Base-by-base conservation (phyloP, 2,329 filamentous ascomycete species). In the Pseudonectria buxi region DNA sequence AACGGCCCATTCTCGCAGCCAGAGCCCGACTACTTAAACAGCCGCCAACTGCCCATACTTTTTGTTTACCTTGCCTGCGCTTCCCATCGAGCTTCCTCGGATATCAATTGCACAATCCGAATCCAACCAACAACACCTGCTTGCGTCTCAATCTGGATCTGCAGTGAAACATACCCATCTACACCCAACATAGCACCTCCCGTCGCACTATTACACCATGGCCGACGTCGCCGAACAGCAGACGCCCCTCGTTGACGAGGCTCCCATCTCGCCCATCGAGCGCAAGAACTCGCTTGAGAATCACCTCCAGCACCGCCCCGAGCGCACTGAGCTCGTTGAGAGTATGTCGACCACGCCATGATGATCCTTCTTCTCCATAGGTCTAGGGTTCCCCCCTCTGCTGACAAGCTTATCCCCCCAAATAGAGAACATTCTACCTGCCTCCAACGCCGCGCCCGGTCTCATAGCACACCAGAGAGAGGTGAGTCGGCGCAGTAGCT, bases 371-470 rank as follows among this genome's bases (percentile, higher is more conserved):
- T n/a, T n/a, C n/a, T n/a, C n/a, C n/a, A n/a, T n/a, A n/a, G n/a
- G n/a, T n/a, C n/a, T n/a, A n/a, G 10, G 10, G 14, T 30, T 14
- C 6, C 26, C 14, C 14, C 24, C 29, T 33, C 39, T 50, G 37
- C 51, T 56, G 39, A 54, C 44, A 38, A 31, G 18, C 25, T 37
- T 24, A 36, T 30, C 33, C 33, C 25, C 35, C 38, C 38, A 39
- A 39, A 35, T 50, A 90, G 85, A 81, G 50, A 94, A 95, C 63
- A 95, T 95, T 58, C 79, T 95, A 16, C 85, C 86, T 16, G 78
- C 80, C 37, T 83, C 83, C 24, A 82, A 63, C 33, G 86, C 83
- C 13, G 87, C 88, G 0, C 88, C 89, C 0, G 75, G 82, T 3
- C 69, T 95, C 35, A 80, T 83, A 56, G 86, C 82, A 37, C 78